Evolutionary conservation across 2,329 filamentous ascomycete species (phyloP).

Genomic region (Ophioceras dolichostomum): DNA sequence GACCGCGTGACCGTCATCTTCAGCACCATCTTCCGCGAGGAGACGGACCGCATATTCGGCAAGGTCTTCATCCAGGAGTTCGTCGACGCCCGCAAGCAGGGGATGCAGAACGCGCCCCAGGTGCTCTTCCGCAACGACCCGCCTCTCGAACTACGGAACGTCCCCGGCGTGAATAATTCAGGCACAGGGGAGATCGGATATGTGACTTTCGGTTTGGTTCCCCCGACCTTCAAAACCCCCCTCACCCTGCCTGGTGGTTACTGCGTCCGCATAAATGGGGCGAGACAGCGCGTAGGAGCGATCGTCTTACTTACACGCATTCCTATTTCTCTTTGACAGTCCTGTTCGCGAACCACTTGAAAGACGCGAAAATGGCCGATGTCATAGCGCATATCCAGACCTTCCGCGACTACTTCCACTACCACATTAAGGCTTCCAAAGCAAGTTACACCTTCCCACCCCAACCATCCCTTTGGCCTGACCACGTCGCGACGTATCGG

Average conservation of each 20-base stretch:
- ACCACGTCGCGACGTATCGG: too few species aligned
- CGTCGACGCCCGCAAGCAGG: constrained; percentile 85
- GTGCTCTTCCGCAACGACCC: constrained; percentile 93
- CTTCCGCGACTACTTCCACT: constrained; percentile 99
- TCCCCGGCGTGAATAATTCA: constrained; percentile 67
- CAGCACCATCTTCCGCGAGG: constrained; percentile 94
- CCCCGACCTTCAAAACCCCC: too few species aligned
- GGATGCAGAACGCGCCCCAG: constrained; percentile 96
- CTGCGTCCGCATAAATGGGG: neutral
- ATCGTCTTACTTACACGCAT: too few species aligned
- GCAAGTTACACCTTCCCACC: constrained; percentile 27
- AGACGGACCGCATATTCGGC: constrained; percentile 93
- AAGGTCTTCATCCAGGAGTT: constrained; percentile 99
- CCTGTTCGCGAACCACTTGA: constrained; percentile 89
- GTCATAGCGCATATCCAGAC: constrained; percentile 99
- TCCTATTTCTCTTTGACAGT: too few species aligned
- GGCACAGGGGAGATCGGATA: constrained; percentile 86
- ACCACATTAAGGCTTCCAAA: constrained; percentile 99
- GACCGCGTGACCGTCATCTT: constrained; percentile 98
- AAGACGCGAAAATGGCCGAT: constrained; percentile 77
- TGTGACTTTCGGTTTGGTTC: constrained; percentile 78
- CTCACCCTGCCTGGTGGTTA: too few species aligned
- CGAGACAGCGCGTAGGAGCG: too few species aligned
- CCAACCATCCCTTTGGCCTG: constrained; percentile 46
- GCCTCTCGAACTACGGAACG: constrained; percentile 77